A percentile compares a stretch with the other conserved stretches of the same genome.
These are phyloP conservation scores for Pseudocercospora ulei DNA, from an alignment of 2,329 filamentous ascomycete species.

Conservation along the genomic window DNA sequence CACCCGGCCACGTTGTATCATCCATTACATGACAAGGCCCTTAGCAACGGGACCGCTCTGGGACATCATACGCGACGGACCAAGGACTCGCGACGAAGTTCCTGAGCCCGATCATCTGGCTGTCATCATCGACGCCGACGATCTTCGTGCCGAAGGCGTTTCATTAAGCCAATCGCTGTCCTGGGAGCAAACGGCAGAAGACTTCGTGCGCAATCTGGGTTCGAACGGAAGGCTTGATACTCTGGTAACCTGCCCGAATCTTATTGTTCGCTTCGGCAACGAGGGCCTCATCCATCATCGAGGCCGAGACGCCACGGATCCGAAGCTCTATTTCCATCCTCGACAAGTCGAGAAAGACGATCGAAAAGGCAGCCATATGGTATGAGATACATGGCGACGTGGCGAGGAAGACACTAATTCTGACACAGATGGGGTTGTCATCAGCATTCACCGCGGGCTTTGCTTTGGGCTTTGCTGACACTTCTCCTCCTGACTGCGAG, in stretches of 20 bases:
- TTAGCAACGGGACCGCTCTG: constrained; percentile 31
- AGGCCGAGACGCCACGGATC: constrained; percentile 32
- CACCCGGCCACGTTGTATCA: constrained; percentile 28
- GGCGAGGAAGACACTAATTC: constrained; percentile 10
- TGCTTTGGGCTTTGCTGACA: constrained; percentile 30
- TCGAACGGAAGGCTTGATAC: constrained; percentile 33
- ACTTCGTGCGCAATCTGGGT: constrained; percentile 33
- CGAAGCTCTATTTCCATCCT: constrained; percentile 31
- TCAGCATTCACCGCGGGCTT: constrained; percentile 33
- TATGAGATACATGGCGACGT: background rate
- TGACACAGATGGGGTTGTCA: constrained; percentile 25
- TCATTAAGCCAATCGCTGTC: constrained; percentile 30
- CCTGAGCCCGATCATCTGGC: constrained; percentile 31
- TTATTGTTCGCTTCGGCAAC: constrained; percentile 32
- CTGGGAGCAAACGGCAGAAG: constrained; percentile 32
- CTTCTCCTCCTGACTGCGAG: constrained; percentile 28
- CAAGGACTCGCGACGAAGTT: constrained; percentile 27
- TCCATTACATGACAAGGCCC: constrained; percentile 33
- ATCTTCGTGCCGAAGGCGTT: constrained; percentile 32
- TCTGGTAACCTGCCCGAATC: constrained; percentile 32
- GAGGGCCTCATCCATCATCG: constrained; percentile 33
- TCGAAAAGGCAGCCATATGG: constrained; percentile 17
- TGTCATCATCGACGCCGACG: constrained; percentile 33
- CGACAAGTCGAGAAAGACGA: constrained; percentile 25
- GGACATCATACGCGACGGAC: constrained; percentile 32